Evolutionary conservation across 2,329 filamentous ascomycete species (phyloP).

Genomic region (Scytalidium sp.): DNA sequence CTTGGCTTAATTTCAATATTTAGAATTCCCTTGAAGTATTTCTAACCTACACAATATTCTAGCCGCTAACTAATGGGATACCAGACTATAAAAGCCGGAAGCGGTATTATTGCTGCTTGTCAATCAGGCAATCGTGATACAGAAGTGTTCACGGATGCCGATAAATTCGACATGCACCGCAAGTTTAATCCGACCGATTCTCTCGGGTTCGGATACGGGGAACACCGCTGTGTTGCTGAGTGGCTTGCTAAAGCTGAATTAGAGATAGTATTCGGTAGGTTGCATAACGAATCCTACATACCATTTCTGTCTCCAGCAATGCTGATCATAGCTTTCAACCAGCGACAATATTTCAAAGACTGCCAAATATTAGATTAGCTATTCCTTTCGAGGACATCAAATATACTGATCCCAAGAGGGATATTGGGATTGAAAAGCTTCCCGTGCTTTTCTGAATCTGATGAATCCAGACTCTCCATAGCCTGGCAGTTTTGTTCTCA

Average conservation of each 20-base stretch:
- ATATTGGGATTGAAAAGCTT: slow-evolving; percentile 38
- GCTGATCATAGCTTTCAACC: not conserved
- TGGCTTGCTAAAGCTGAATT: slow-evolving; percentile 40
- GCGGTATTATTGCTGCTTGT: slow-evolving; percentile 46
- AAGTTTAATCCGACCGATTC: slow-evolving; percentile 30
- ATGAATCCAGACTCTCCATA: no score
- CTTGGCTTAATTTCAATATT: not conserved
- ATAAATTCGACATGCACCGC: slow-evolving; percentile 42
- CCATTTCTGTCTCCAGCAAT: not conserved
- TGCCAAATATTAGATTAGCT: slow-evolving; percentile 38
- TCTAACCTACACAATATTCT: not conserved
- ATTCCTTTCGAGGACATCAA: slow-evolving; percentile 36
- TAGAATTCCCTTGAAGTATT: not conserved
- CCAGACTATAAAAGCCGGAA: slow-evolving; percentile 30
- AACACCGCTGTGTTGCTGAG: slow-evolving; percentile 45
- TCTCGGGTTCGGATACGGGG: slow-evolving; percentile 44
- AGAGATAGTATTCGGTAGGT: slow-evolving; percentile 40
- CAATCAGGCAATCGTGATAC: slow-evolving; percentile 46
- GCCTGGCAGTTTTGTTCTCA: no score
- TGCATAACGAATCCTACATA: not conserved
- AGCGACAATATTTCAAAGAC: slow-evolving; percentile 35
- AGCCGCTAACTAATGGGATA: slow-evolving; percentile 25
- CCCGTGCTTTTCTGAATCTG: slow-evolving; percentile 19
- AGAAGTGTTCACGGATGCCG: slow-evolving; percentile 37
- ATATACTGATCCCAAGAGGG: slow-evolving; percentile 34